phyloP scores from a whole-genome alignment of 2,329 filamentous ascomycete species.

The Bipolaris sorokiniana region DNA sequence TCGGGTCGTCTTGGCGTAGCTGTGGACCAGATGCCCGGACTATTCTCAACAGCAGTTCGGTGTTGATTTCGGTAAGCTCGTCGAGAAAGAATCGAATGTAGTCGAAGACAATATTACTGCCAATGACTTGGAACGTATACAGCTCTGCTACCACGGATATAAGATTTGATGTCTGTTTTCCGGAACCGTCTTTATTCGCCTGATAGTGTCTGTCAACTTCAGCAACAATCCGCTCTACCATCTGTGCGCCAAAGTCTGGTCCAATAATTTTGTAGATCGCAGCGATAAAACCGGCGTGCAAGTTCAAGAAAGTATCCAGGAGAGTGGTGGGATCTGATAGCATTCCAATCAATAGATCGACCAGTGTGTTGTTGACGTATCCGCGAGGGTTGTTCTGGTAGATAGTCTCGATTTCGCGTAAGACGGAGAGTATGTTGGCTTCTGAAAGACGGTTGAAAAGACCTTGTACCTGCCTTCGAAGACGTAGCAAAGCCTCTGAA shows the following conservation, averaged over 20 bases:
- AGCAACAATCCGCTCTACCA: slow-evolving; percentile 78
- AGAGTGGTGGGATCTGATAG: slow-evolving; percentile 79
- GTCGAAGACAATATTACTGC: slow-evolving; percentile 85
- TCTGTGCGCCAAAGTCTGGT: slow-evolving; percentile 85
- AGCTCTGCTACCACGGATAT: slow-evolving; percentile 83
- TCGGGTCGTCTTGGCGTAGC: slow-evolving; percentile 85
- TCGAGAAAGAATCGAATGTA: slow-evolving; percentile 80
- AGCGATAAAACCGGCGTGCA: slow-evolving; percentile 87
- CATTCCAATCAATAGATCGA: slow-evolving; percentile 78
- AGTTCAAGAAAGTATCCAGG: slow-evolving; percentile 86
- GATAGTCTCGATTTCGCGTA: slow-evolving; percentile 79
- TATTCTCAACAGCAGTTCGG: slow-evolving; percentile 83
- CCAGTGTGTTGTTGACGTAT: slow-evolving; percentile 80
- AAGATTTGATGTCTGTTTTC: slow-evolving; percentile 73
- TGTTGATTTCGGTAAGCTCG: slow-evolving; percentile 81
- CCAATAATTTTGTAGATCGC: slow-evolving; percentile 87
- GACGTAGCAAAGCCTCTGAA: slow-evolving; percentile 68
- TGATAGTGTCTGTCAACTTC: slow-evolving; percentile 73
- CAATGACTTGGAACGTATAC: slow-evolving; percentile 90
- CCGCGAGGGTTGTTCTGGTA: slow-evolving; percentile 87
- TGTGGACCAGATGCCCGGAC: slow-evolving; percentile 81
- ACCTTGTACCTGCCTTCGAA: slow-evolving; percentile 84
- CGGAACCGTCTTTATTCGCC: slow-evolving; percentile 44
- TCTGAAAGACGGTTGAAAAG: slow-evolving; percentile 92
- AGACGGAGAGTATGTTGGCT: slow-evolving; percentile 82